Evolutionary conservation across 129 eudicot species (phyloP), one percentile per base, ranked within the genome.

Genomic region (Lactuca sativa): DNA sequence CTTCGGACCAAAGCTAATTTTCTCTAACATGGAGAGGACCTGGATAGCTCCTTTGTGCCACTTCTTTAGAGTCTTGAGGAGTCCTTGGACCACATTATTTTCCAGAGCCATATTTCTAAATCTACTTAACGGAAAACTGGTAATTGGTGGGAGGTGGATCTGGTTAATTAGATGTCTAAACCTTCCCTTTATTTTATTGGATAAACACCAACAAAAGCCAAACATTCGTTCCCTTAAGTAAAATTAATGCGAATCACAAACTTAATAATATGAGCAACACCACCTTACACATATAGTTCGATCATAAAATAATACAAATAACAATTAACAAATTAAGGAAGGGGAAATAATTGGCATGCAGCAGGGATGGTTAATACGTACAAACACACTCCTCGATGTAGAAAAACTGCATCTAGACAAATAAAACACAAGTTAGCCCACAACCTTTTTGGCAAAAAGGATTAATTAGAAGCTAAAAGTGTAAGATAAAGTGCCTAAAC

Each of bases 401-500:
- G 63, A 37, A 62, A 21, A 37, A 47, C 56, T 73, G 63, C 51
- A 16, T 73, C 44, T n/a, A 62, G 69, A 63, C 64, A 73, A 52
- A 60, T 12, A 52, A 52, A 53, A 52, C 70, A 52, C 55, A 21
- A 73, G 77, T 73, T 73, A 36, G 70, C 69, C 30, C 53, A 72
- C 69, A 72, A 49, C 40, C 53, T 61, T 49, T 49, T 60, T 64
- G 11, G 44, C 38, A 1, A 44, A 64, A 43, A 64, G 25, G 65
- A 32, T 60, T 60, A 34, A 31, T 60, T 60, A 34, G 47, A 16
- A 2, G 15, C 14, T 60, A 15, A 60, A 60, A 36, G 21, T 36
- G 48, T 60, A 36, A 36, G 48, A 60, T 59, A 60, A 60, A 6
- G 8, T 36, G 30, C 48, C 25, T n/a, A 30, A 10, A 34, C 13